These are phyloP conservation scores for Xylaria sp. DNA, from an alignment of 2,329 filamentous ascomycete species.

Conservation along the genomic window DNA sequence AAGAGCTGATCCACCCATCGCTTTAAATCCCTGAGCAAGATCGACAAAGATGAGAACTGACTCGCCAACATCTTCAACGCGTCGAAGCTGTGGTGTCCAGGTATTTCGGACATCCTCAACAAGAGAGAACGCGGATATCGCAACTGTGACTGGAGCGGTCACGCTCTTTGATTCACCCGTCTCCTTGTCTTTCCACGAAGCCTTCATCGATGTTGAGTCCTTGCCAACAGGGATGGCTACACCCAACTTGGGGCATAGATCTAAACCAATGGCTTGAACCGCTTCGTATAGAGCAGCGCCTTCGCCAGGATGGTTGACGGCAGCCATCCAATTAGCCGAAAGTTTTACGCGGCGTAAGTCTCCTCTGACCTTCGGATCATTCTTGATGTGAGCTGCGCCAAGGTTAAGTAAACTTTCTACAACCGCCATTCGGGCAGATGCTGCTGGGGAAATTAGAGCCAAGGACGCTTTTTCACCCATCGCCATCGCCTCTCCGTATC, in stretches of 20 bases:
- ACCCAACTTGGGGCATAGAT: slow-evolving; percentile 88
- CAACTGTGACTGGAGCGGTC: slow-evolving; percentile 88
- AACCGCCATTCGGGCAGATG: slow-evolving; percentile 96
- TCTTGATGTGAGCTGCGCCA: slow-evolving; percentile 71
- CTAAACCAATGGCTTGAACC: slow-evolving; percentile 91
- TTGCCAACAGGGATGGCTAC: slow-evolving; percentile 97
- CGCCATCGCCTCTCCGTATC: slow-evolving; percentile 94
- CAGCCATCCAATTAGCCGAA: slow-evolving; percentile 99
- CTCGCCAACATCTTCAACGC: slow-evolving; percentile 87
- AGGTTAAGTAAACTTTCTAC: slow-evolving; percentile 94
- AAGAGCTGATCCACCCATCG: slow-evolving; percentile 89
- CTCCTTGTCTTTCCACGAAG: slow-evolving; percentile 83
- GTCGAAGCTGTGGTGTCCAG: slow-evolving; percentile 90
- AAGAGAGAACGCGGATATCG: slow-evolving; percentile 89
- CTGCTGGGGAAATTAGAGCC: slow-evolving; percentile 87
- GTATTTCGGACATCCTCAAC: slow-evolving; percentile 85
- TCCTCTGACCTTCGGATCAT: slow-evolving; percentile 59
- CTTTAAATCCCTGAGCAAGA: slow-evolving; percentile 80
- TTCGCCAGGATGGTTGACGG: slow-evolving; percentile 92
- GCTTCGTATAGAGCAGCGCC: slow-evolving; percentile 93
- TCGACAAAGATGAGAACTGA: slow-evolving; percentile 91
- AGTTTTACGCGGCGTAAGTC: slow-evolving; percentile 83
- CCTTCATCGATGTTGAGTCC: slow-evolving; percentile 99
- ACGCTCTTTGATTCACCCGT: slow-evolving; percentile 80
- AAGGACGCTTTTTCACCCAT: slow-evolving; percentile 62